Conservation (phyloP, 164 flowering plant species). For the Nymphaea thermarum region DNA sequence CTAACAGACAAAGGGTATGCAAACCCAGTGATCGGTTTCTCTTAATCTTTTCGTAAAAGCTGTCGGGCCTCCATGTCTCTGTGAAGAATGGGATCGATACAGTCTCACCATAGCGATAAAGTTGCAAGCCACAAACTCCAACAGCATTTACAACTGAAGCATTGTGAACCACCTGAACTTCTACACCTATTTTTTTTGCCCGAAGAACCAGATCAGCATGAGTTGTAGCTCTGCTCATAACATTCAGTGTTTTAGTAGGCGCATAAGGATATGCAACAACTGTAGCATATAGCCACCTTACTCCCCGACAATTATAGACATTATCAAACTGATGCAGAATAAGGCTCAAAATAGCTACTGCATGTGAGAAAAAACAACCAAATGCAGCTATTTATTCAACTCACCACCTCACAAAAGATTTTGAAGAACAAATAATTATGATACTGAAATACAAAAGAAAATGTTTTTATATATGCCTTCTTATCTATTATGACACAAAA, state of each 20-base stretch:
- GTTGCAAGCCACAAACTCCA: constrained; percentile 91
- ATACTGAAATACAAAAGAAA: background rate
- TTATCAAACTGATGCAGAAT: too few species aligned
- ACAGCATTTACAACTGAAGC: constrained; percentile 94
- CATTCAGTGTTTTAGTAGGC: too few species aligned
- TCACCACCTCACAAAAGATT: too few species aligned
- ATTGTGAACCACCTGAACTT: constrained; percentile 77
- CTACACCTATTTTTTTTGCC: constrained; percentile 67
- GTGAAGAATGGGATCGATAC: constrained; percentile 89
- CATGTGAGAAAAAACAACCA: too few species aligned
- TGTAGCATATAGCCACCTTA: too few species aligned
- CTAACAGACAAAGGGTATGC: constrained; percentile 91
- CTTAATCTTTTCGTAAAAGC: constrained; percentile 84
- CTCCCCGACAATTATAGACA: too few species aligned
- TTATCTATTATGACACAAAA: too few species aligned
- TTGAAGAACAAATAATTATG: background rate
- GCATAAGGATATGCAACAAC: too few species aligned
- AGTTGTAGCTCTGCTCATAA: constrained; percentile 65
- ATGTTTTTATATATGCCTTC: background rate
- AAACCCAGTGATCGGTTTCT: constrained; percentile 56
- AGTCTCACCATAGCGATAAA: constrained; percentile 93
- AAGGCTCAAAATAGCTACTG: too few species aligned
- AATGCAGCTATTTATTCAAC: too few species aligned
- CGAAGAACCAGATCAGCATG: constrained; percentile 89
- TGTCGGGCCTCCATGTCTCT: constrained; percentile 86